Percentiles rank a stretch among this genome's conserved stretches.
These are phyloP conservation scores for Circinella umbellata DNA, from an alignment of 371 early-diverging fungal genomes.

Conservation along the genomic window DNA sequence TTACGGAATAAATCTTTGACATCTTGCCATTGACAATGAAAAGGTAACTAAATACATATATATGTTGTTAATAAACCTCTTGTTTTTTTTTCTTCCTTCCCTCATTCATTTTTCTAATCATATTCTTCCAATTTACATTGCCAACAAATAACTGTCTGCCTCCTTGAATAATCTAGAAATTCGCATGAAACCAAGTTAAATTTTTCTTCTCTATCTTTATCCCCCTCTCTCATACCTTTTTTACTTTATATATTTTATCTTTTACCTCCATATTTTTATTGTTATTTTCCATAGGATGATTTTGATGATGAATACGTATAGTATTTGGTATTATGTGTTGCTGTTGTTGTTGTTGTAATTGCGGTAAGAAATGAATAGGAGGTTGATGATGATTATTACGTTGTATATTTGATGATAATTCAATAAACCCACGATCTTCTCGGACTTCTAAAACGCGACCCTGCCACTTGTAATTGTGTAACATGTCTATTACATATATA, in stretches of 20 bases:
- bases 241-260: not conserved
- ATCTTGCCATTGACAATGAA: slow-evolving; percentile 77
- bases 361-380: not conserved
- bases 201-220: too few relatives aligned
- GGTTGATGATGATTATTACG: not conserved
- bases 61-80: not conserved
- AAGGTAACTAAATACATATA: slow-evolving; percentile 51
- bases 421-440: slow-evolving; percentile 61
- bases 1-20: slow-evolving; percentile 78
- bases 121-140: slow-evolving; percentile 46
- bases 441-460: slow-evolving; percentile 76
- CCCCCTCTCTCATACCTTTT: not conserved
- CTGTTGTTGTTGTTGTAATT: slow-evolving; percentile 1
- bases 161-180: slow-evolving; percentile 9
- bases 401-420: slow-evolving; percentile 3
- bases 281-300: not conserved
- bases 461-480: slow-evolving; percentile 72
- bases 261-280: not conserved
- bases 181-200: too few relatives aligned
- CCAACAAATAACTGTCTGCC: slow-evolving; percentile 71
- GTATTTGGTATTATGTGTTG: not conserved
- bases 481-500: slow-evolving; percentile 47
- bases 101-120: too few relatives aligned
- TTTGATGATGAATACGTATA: not conserved
- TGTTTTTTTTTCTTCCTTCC: too few relatives aligned